Base-by-base conservation (phyloP, 352 stramenopile genomes). In the Phytophthora cryptogea region DNA sequence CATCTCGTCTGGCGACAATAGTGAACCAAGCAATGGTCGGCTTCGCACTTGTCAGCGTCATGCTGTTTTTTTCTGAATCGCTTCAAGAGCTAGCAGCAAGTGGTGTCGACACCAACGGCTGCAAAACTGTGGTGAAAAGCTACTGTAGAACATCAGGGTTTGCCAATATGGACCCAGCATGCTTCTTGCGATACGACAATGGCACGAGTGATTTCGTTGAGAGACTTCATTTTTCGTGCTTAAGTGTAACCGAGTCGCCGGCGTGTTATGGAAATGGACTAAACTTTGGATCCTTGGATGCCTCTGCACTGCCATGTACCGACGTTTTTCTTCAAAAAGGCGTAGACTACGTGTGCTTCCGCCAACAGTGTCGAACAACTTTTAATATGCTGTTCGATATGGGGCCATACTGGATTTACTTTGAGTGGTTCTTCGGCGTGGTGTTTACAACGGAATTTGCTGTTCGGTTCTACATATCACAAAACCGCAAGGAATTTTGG, bases 371-470 rank as follows among this genome's bases (percentile, higher is more conserved):
- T 54, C 37, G 41, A 41, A 23, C 23, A 46, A 51, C 50, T 11
- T 5, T 50, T 26, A 73, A 68, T 10, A 72, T 74, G 33, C 56
- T 84, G 11, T 45, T 83, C 37, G 72, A 89, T 46, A 91, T 93
- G 84, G 69, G 75, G 16, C 72, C 73, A 11, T 80, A 88, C 33
- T 93, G 84, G 84, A 84, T 91, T 45, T 90, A 84, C 53, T 78
- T 91, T 32, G 85, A 94, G 42, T 89, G 69, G 70, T 66, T 62
- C 6, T 90, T 92, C 37, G 83, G 80, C 0, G 42, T 82, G 4
- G 28, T 63, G 4, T 94, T 94, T 50, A 70, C 71, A 35, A 5
- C 66, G n/a, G 83, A 94, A 40, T 57, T 90, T 26, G 33, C 67
- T 8, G 50, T 92, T 9, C 80, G 80, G 1, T 85, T 90, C 48